A percentile compares a stretch with the other conserved stretches of the same genome.
These are phyloP conservation scores for Apiospora rasikravindrae DNA, from an alignment of 2,329 filamentous ascomycete species.

Conservation along the genomic window DNA sequence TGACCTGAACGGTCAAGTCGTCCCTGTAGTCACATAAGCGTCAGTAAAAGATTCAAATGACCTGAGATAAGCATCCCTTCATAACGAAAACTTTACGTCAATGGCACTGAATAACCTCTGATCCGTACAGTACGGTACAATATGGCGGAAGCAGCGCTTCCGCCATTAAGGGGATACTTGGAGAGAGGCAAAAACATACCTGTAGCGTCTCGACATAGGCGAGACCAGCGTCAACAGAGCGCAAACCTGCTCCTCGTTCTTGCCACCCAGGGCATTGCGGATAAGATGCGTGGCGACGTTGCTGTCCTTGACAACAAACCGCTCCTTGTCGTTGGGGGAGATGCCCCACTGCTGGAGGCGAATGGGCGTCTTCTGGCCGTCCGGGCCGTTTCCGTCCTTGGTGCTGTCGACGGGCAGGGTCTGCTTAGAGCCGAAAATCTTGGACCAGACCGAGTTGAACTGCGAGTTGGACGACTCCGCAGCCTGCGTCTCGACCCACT, in stretches of 20 bases:
- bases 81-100: neutral
- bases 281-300: constrained; percentile 96
- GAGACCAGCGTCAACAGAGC: constrained; percentile 89
- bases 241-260: constrained; percentile 91
- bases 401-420: constrained; percentile 77
- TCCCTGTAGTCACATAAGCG: constrained; percentile 62
- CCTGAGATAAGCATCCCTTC: too few species aligned
- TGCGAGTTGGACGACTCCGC: constrained; percentile 60
- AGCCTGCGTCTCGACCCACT: constrained; percentile 88
- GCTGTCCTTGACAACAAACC: constrained; percentile 95
- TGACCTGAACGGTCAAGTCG: constrained; percentile 95
- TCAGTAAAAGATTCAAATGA: neutral
- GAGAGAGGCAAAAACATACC: constrained; percentile 58
- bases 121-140: too few species aligned
- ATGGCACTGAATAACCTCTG: neutral
- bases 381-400: constrained; percentile 48
- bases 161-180: neutral
- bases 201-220: constrained; percentile 88
- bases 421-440: constrained; percentile 61
- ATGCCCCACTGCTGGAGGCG: constrained; percentile 92
- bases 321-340: constrained; percentile 70
- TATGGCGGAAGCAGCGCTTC: neutral
- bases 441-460: constrained; percentile 72
- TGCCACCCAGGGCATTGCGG: constrained; percentile 91
- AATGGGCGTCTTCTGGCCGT: constrained; percentile 86